Percentiles rank a stretch among this genome's conserved stretches.
These are phyloP conservation scores for Moesziomyces globuligerus DNA, from an alignment of 1,284 basidiomycete genomes.

Conservation along the genomic window DNA sequence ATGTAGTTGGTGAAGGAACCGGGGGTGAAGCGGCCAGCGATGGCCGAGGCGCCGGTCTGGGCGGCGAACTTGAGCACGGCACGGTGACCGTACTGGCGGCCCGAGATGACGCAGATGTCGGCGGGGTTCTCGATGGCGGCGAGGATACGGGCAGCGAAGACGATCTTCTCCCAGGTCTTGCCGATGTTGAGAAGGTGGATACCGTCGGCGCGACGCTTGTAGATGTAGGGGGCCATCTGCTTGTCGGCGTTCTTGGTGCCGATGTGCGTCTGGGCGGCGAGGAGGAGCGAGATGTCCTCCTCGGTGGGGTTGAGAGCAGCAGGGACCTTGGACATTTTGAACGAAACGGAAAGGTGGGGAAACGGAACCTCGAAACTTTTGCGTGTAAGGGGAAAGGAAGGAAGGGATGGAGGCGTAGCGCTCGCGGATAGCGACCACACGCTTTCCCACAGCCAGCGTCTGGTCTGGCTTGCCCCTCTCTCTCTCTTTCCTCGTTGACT, in stretches of 20 bases:
- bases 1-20: conserved; percentile 98
- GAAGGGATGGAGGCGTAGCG: conserved; percentile 18
- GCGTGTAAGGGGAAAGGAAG: conserved; percentile 38
- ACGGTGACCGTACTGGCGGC: conserved; percentile 97
- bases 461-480: neutral
- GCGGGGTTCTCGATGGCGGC: conserved; percentile 89
- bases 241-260: conserved; percentile 92
- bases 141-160: conserved; percentile 66
- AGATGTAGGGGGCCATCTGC: conserved; percentile 98
- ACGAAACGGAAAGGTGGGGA: conserved; percentile 12
- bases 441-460: conserved; percentile 1
- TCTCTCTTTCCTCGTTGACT: neutral
- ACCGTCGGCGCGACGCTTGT: conserved; percentile 96
- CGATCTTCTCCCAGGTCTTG: conserved; percentile 99
- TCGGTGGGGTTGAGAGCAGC: conserved; percentile 91
- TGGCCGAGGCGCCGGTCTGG: conserved; percentile 97
- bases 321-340: conserved; percentile 77
- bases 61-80: conserved; percentile 98
- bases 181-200: conserved; percentile 98
- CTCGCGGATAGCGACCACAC: conserved; percentile 20
- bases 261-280: conserved; percentile 95
- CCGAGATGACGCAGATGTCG: conserved; percentile 97
- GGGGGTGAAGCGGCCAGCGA: conserved; percentile 98
- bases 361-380: conserved; percentile 52
- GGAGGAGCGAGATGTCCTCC: conserved; percentile 94